phyloP scores from a whole-genome alignment of 257 asterid species.

The Nicotiana paniculata region DNA sequence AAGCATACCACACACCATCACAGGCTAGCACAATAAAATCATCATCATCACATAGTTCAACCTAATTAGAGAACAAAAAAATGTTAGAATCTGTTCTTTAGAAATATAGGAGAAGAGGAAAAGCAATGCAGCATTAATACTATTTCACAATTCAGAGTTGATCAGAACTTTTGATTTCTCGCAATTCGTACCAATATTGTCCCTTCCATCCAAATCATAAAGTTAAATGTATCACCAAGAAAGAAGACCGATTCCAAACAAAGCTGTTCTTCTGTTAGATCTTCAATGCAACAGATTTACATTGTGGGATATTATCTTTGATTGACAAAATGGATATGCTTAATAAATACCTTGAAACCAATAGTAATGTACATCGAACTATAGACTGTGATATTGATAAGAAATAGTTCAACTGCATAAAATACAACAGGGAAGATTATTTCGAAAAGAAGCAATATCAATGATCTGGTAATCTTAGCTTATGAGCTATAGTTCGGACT shows the following conservation, averaged over 20 bases:
- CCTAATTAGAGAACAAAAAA: conserved; percentile 37
- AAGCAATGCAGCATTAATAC: neutral
- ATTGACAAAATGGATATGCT: neutral
- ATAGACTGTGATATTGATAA: neutral
- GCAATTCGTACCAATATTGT: neutral
- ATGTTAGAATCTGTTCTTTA: neutral
- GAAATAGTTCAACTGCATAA: neutral
- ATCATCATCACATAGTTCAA: conserved; percentile 81
- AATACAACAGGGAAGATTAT: neutral
- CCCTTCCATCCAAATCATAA: neutral
- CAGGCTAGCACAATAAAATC: conserved; percentile 92
- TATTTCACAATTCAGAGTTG: neutral
- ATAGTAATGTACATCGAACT: neutral
- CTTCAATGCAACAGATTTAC: neutral
- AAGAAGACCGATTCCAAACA: neutral
- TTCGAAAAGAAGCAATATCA: neutral
- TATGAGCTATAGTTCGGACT: neutral
- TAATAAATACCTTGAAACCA: neutral
- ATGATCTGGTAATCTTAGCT: neutral
- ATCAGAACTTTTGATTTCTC: neutral
- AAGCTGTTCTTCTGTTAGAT: neutral
- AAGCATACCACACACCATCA: conserved; percentile 90
- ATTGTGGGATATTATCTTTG: neutral
- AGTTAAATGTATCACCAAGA: neutral
- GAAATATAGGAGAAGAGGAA: neutral